Conservation (phyloP, 2,329 filamentous ascomycete genomes). For the Hypoxylon sp. region DNA sequence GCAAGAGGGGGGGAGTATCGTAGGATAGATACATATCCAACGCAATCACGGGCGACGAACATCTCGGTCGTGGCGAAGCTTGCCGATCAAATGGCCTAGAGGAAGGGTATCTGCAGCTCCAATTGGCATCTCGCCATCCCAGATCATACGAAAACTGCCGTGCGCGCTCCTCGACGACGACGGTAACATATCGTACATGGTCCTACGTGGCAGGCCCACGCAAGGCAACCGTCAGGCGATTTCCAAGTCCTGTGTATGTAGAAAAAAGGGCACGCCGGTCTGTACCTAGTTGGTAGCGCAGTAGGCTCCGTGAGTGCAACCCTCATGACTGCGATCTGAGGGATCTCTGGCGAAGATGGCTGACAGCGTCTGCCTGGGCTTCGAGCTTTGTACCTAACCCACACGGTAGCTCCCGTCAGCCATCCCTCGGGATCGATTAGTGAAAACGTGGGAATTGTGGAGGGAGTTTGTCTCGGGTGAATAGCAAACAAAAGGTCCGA, state of each 20-base stretch:
- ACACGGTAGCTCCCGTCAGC: background rate
- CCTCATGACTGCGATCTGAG: conserved; percentile 4
- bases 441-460: conserved; percentile 11
- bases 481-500: conserved; percentile 23
- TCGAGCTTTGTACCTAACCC: background rate
- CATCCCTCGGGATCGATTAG: conserved; percentile 9
- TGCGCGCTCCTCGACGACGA: conserved; percentile 17
- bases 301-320: conserved; percentile 17
- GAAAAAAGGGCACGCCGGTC: conserved; percentile 13
- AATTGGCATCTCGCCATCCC: conserved; percentile 27
- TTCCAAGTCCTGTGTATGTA: conserved; percentile 21
- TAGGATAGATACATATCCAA: conserved; percentile 22
- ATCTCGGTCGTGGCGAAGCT: conserved; percentile 27
- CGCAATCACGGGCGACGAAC: conserved; percentile 22
- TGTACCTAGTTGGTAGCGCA: conserved; percentile 19
- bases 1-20: background rate
- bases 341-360: conserved; percentile 7
- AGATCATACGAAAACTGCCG: conserved; percentile 25
- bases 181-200: conserved; percentile 6
- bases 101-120: conserved; percentile 37
- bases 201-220: conserved; percentile 36
- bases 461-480: conserved; percentile 1
- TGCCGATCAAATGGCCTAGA: conserved; percentile 26
- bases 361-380: too few species aligned
- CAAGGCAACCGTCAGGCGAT: conserved; percentile 28